Conservation (phyloP, 352 stramenopile genomes). For the Globisporangium radiosum region DNA sequence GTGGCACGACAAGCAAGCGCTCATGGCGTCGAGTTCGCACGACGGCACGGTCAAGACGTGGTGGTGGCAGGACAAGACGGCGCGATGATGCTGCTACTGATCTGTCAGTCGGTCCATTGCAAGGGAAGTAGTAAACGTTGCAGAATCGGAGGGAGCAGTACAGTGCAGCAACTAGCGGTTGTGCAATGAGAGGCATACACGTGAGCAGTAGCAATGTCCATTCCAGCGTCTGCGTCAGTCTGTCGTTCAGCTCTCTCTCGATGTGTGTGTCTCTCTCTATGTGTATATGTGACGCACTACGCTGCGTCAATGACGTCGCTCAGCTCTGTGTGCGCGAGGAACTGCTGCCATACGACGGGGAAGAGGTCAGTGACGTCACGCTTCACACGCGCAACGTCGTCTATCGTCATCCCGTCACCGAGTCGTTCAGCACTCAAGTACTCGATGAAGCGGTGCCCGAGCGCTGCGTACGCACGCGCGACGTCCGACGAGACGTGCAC, state of each 20-base stretch:
- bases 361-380: constrained; percentile 59
- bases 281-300: no score
- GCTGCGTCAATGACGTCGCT: constrained; percentile 26
- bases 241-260: no score
- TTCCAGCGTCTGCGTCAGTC: no score
- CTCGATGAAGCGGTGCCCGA: constrained; percentile 59
- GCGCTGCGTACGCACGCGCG: constrained; percentile 28
- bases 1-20: constrained; percentile 82
- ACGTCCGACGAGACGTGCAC: constrained; percentile 38
- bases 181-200: no score
- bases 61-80: constrained; percentile 77
- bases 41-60: constrained; percentile 88
- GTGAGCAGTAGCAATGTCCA: no score
- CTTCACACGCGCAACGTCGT: constrained; percentile 26
- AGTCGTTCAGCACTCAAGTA: constrained; percentile 45
- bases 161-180: no score
- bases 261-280: no score
- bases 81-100: constrained; percentile 15
- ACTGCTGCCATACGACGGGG: constrained; percentile 63
- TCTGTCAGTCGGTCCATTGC: no score
- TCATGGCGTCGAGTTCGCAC: constrained; percentile 81
- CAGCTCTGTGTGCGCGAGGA: constrained; percentile 37
- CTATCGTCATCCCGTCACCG: constrained; percentile 10
- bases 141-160: no score
- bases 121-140: no score